Percentiles rank a stretch among this genome's conserved stretches.
These are phyloP conservation scores for Dryadomyces sulphureus DNA, from an alignment of 2,329 filamentous ascomycete genomes.

Conservation along the genomic window DNA sequence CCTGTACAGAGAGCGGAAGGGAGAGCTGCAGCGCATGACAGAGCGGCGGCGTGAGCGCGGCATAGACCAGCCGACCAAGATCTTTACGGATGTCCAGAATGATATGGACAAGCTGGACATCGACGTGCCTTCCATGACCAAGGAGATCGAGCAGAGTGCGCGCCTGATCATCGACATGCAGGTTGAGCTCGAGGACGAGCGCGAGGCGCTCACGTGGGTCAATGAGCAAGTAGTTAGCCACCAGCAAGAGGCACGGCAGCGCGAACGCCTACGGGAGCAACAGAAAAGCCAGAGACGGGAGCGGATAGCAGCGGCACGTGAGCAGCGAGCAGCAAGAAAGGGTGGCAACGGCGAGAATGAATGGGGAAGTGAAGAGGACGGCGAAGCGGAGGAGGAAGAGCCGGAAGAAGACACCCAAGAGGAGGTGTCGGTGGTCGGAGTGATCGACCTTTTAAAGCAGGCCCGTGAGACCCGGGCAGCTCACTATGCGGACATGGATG, in stretches of 20 bases:
- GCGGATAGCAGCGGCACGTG: background rate
- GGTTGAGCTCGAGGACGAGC: slow-evolving; percentile 34
- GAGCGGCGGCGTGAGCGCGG: slow-evolving; percentile 21
- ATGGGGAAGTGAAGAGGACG: slow-evolving; percentile 5
- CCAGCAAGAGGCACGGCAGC: slow-evolving; percentile 10
- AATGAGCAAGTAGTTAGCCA: slow-evolving; percentile 16
- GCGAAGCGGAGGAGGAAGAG: slow-evolving; percentile 14
- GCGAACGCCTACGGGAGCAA: background rate
- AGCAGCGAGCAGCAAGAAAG: slow-evolving; percentile 6
- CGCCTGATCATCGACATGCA: slow-evolving; percentile 34
- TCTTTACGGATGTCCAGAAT: slow-evolving; percentile 18
- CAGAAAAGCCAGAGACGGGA: background rate
- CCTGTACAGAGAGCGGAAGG: slow-evolving; percentile 19
- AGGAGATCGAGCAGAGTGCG: slow-evolving; percentile 28
- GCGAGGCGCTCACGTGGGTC: slow-evolving; percentile 21
- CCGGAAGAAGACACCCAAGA: slow-evolving; percentile 12
- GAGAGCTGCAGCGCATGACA: slow-evolving; percentile 17
- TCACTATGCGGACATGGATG: slow-evolving; percentile 26
- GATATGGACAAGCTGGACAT: slow-evolving; percentile 22
- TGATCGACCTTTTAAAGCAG: slow-evolving; percentile 20
- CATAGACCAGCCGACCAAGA: slow-evolving; percentile 9
- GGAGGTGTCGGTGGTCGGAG: slow-evolving; percentile 13
- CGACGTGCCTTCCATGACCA: slow-evolving; percentile 26
- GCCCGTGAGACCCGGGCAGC: slow-evolving; percentile 21
- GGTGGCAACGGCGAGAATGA: slow-evolving; percentile 7